Evolutionary conservation across 176 grass and related monocot genomes (phyloP).

Genomic region (Carex kokanica): DNA sequence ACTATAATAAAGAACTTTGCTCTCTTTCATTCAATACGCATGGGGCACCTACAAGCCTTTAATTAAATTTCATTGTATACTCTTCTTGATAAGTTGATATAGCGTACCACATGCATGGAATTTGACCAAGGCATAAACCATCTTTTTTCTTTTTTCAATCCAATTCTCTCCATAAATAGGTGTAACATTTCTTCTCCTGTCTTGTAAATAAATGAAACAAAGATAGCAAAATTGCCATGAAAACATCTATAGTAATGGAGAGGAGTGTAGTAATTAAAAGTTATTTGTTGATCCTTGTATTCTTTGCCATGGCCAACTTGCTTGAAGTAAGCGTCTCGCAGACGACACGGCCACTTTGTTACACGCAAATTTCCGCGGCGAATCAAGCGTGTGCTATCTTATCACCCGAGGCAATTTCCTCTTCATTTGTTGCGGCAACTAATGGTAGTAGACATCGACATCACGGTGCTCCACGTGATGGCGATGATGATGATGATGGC

Average conservation of each 20-base stretch:
- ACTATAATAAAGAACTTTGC: not conserved
- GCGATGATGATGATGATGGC: not conserved
- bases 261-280: not conserved
- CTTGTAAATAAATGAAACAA: constrained; percentile 3
- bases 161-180: constrained; percentile 14
- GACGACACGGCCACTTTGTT: constrained; percentile 52
- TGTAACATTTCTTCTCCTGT: not conserved
- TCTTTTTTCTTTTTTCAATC: not conserved
- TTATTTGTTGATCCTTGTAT: constrained; percentile 5
- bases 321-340: constrained; percentile 5
- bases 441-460: not conserved
- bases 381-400: constrained; percentile 70
- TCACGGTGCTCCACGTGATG: not conserved
- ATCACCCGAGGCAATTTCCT: constrained; percentile 12
- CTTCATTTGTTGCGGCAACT: not conserved
- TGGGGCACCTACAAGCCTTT: constrained; percentile 22
- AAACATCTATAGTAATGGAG: constrained; percentile 5
- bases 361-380: constrained; percentile 63
- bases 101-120: constrained; percentile 7
- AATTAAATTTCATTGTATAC: not conserved
- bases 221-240: not conserved
- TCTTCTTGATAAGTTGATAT: constrained; percentile 16
- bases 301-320: constrained; percentile 13
- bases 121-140: not conserved
- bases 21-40: not conserved